Evolutionary conservation across 108 stramenopile genomes (phyloP).

Genomic region (Tribonema minus): DNA sequence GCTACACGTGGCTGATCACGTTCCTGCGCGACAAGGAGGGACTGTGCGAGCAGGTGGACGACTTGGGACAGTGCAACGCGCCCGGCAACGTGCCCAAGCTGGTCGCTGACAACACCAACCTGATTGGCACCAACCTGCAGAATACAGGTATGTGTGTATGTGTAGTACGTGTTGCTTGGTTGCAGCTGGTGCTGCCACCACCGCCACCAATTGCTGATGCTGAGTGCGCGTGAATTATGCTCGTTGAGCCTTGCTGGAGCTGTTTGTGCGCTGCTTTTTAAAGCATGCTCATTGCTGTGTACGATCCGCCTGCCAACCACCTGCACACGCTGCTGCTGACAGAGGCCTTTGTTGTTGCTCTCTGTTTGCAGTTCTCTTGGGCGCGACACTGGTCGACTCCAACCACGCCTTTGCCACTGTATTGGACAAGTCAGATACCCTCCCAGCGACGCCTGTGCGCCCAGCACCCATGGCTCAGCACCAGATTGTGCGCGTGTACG

Average conservation of each 20-base stretch:
- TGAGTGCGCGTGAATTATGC: too few relatives aligned
- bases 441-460: neutral
- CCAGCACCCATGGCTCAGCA: neutral
- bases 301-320: too few relatives aligned
- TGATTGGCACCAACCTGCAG: slow-evolving; percentile 13
- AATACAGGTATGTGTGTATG: neutral
- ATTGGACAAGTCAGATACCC: too few relatives aligned
- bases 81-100: slow-evolving; percentile 74
- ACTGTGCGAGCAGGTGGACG: slow-evolving; percentile 67
- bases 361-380: neutral
- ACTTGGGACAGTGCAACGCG: slow-evolving; percentile 61
- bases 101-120: slow-evolving; percentile 9
- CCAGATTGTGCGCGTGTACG: slow-evolving; percentile 28
- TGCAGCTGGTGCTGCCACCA: too few relatives aligned
- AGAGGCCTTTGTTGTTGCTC: neutral
- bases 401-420: too few relatives aligned
- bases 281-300: too few relatives aligned
- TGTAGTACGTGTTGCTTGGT: neutral
- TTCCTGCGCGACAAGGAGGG: slow-evolving; percentile 67
- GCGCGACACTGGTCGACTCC: too few relatives aligned
- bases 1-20: slow-evolving; percentile 66
- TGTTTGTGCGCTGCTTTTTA: too few relatives aligned
- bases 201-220: too few relatives aligned
- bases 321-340: neutral
- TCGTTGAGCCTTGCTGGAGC: too few relatives aligned